Conservation (phyloP, 2,329 filamentous ascomycete species). For the Phoma sp. region DNA sequence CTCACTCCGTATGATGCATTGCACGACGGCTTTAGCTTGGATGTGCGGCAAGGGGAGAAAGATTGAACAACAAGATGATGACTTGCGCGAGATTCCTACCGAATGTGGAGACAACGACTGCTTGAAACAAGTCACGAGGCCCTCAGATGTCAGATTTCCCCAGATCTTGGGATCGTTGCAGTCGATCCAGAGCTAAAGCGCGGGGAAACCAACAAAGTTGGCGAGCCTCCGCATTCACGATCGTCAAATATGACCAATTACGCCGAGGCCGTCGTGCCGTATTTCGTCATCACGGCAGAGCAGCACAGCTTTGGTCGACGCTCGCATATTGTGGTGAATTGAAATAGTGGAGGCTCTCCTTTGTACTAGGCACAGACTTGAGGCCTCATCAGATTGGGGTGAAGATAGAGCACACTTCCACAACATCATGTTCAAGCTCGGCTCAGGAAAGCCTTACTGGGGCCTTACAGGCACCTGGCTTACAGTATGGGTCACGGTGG, state of each 20-base stretch:
- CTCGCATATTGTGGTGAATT: not conserved
- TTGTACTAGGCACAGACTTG: not conserved
- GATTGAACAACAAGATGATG: not conserved
- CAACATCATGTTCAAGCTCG: constrained; percentile 18
- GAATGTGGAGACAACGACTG: constrained; percentile 2
- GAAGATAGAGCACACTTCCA: not conserved
- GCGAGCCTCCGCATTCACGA: constrained; percentile 8
- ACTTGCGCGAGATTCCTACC: constrained; percentile 13
- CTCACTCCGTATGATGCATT: not conserved
- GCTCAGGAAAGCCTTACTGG: constrained; percentile 55
- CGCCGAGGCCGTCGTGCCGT: not conserved
- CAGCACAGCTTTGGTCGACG: not conserved
- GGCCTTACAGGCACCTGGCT: constrained; percentile 62
- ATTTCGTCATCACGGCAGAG: constrained; percentile 16
- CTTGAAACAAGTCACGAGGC: constrained; percentile 2
- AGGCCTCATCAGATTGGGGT: not conserved
- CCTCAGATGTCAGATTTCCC: not conserved
- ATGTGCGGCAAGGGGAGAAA: not conserved
- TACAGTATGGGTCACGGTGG: constrained; percentile 61
- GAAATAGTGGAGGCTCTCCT: not conserved
- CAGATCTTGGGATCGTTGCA: constrained; percentile 8
- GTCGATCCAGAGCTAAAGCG: constrained; percentile 10
- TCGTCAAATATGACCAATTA: constrained; percentile 11
- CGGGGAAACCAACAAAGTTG: constrained; percentile 8
- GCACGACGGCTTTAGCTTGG: not conserved